These are phyloP conservation scores for Pleurotus citrinopileatus DNA, from an alignment of 768 basidiomycete genomes.

Conservation along the genomic window DNA sequence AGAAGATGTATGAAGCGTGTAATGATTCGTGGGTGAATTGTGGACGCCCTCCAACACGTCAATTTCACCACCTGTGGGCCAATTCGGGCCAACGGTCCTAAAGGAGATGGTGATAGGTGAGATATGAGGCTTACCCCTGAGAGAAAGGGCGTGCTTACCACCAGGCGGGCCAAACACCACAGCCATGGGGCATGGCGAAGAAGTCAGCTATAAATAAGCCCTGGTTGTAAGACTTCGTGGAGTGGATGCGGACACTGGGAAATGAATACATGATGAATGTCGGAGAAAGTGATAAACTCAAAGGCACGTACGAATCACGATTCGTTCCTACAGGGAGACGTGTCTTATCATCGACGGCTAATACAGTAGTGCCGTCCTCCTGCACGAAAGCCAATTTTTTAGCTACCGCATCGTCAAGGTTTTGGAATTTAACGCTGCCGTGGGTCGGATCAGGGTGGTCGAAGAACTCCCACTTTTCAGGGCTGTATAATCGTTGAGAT, in stretches of 20 bases:
- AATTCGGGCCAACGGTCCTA: constrained; percentile 45
- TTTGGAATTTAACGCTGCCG: constrained; percentile 56
- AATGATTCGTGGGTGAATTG: constrained; percentile 52
- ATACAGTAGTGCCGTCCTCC: constrained; percentile 48
- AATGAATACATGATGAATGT: neutral
- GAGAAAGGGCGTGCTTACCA: constrained; percentile 25
- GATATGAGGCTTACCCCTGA: neutral
- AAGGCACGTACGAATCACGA: constrained; percentile 47
- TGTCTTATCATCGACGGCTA: constrained; percentile 62
- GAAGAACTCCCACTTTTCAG: constrained; percentile 69
- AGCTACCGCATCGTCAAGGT: constrained; percentile 39
- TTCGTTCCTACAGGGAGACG: constrained; percentile 45
- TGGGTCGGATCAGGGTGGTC: constrained; percentile 62
- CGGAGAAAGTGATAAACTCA: constrained; percentile 3
- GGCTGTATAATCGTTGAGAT: constrained; percentile 4
- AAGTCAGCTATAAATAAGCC: constrained; percentile 81
- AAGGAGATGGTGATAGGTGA: neutral
- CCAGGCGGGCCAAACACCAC: constrained; percentile 59
- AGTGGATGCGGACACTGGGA: constrained; percentile 62
- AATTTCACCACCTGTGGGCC: constrained; percentile 56
- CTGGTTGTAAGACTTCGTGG: constrained; percentile 55
- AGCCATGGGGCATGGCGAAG: constrained; percentile 67
- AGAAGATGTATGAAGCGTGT: constrained; percentile 59
- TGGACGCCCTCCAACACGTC: constrained; percentile 78
- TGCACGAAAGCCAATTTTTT: constrained; percentile 63